These are phyloP conservation scores for Toxicodendron radicans DNA, from an alignment of 345 rosid species.

Conservation along the genomic window DNA sequence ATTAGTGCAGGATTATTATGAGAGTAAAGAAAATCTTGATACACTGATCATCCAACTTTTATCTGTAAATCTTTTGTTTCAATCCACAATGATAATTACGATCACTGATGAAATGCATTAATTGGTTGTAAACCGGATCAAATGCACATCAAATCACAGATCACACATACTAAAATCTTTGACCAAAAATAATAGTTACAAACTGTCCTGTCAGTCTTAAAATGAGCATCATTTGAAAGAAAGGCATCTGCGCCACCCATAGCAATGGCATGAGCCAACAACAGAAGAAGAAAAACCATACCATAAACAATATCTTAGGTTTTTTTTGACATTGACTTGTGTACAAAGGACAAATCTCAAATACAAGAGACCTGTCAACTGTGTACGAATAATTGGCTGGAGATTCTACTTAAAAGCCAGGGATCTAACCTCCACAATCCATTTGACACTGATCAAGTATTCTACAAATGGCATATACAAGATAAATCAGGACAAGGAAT, in stretches of 20 bases:
- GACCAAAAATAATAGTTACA: background rate
- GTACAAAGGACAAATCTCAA: background rate
- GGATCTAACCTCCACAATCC: background rate
- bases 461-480: background rate
- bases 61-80: too few relatives aligned
- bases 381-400: background rate
- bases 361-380: background rate
- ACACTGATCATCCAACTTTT: too few relatives aligned
- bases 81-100: too few relatives aligned
- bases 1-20: too few relatives aligned
- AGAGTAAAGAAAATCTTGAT: too few relatives aligned
- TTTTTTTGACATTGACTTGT: background rate
- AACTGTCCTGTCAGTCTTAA: background rate
- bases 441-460: background rate
- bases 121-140: too few relatives aligned
- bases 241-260: background rate
- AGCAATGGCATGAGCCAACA: background rate
- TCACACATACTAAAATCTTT: background rate
- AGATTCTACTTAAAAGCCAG: background rate
- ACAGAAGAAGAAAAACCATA: background rate
- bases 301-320: background rate
- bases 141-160: too few relatives aligned
- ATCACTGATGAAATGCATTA: too few relatives aligned
- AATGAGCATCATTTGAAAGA: background rate
- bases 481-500: background rate